Percentiles rank a stretch among this genome's conserved stretches.
phyloP scores from a whole-genome alignment of 1,284 basidiomycete genomes.

The Ceratobasidium sp. region DNA sequence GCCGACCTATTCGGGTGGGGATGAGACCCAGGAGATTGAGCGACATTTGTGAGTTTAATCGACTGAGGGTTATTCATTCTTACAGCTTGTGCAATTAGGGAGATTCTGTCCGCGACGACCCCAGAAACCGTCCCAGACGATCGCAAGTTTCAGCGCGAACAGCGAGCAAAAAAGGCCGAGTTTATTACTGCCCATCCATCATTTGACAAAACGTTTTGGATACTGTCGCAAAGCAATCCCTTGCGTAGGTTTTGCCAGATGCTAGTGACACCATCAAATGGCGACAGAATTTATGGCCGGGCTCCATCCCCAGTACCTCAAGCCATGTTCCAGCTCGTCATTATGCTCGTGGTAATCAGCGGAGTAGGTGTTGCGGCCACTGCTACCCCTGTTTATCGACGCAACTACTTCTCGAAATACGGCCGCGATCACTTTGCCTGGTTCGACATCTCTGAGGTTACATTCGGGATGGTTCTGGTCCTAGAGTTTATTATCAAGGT shows the following conservation, averaged over 20 bases:
- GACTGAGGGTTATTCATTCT: not conserved
- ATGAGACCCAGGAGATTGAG: slow-evolving; percentile 27
- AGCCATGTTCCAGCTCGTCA: slow-evolving; percentile 77
- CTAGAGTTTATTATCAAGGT: slow-evolving; percentile 92
- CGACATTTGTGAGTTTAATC: slow-evolving; percentile 25
- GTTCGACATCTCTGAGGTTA: slow-evolving; percentile 87
- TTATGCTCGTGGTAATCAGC: slow-evolving; percentile 83
- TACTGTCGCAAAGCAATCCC: slow-evolving; percentile 84
- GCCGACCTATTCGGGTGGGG: slow-evolving; percentile 16
- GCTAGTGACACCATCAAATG: slow-evolving; percentile 83
- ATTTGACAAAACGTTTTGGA: slow-evolving; percentile 91
- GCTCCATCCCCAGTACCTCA: slow-evolving; percentile 74
- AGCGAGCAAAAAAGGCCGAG: slow-evolving; percentile 83
- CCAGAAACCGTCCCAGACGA: slow-evolving; percentile 64
- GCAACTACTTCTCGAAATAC: slow-evolving; percentile 71
- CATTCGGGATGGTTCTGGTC: slow-evolving; percentile 81
- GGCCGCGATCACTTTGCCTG: slow-evolving; percentile 77
- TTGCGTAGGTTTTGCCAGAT: slow-evolving; percentile 85
- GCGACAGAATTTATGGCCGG: slow-evolving; percentile 84
- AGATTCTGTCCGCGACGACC: slow-evolving; percentile 71
- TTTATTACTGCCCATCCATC: slow-evolving; percentile 91
- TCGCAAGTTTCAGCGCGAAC: slow-evolving; percentile 61
- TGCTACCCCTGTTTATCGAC: slow-evolving; percentile 89
- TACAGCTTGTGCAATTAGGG: slow-evolving; percentile 57
- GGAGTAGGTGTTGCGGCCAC: slow-evolving; percentile 87